Conservation (phyloP, 768 basidiomycete species). For the Thelephora aurantiotincta region DNA sequence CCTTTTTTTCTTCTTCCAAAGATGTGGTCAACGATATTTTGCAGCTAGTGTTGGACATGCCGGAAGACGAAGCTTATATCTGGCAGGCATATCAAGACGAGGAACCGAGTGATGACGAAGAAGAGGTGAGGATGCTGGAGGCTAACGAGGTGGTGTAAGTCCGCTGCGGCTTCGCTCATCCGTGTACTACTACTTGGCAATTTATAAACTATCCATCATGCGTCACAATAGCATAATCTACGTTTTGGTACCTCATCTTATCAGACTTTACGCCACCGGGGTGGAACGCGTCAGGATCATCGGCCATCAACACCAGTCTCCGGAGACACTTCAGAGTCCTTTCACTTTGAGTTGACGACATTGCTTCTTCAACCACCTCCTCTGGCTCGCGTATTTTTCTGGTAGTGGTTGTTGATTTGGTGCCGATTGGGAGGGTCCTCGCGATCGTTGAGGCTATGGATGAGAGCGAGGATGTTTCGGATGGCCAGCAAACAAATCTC, state of each 20-base stretch:
- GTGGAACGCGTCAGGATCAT: too few species aligned
- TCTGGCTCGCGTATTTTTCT: background rate
- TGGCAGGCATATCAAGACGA: conserved; percentile 18
- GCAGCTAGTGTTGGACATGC: conserved; percentile 17
- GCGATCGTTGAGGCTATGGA: too few species aligned
- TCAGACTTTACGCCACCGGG: too few species aligned
- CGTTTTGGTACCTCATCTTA: too few species aligned
- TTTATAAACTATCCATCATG: background rate
- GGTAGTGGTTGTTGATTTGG: too few species aligned
- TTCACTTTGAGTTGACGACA: background rate
- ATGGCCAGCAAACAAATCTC: background rate
- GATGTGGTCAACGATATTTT: conserved; percentile 17
- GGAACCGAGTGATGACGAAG: background rate
- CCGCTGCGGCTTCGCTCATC: too few species aligned
- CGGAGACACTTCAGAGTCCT: background rate
- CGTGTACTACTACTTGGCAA: too few species aligned
- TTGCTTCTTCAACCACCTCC: background rate
- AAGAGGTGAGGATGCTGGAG: conserved; percentile 1
- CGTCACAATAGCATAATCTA: background rate
- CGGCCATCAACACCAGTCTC: too few species aligned
- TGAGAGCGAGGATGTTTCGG: too few species aligned
- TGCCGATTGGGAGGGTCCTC: too few species aligned
- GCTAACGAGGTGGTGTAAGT: background rate
- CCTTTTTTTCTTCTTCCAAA: too few species aligned
- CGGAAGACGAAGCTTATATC: conserved; percentile 16